Base-by-base conservation (phyloP, 345 rosid genomes). In the Syzygium aromaticum region DNA sequence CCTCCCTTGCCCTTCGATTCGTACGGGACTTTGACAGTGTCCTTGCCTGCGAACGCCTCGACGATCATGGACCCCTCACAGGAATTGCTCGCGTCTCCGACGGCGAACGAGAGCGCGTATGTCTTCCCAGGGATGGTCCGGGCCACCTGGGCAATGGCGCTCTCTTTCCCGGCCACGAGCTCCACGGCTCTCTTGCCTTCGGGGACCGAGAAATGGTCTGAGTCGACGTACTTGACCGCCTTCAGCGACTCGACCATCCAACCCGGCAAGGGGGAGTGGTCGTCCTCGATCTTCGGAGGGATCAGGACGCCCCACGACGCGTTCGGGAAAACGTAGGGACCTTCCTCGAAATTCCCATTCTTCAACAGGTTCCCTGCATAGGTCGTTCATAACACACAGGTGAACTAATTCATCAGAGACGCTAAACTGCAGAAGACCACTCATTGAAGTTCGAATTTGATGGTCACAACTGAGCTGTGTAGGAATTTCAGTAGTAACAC, bases 161-260 rank as follows among this genome's bases (percentile, higher is more conserved):
- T 96, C 87, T 96, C 99, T 90, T 93, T 96, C 1, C 99, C 99
- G 2, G 94, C 99, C 0, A 97, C 93, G 2, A 97, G 95, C 87
- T 97, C 99, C 0, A 96, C 86, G 0, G 96, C 98, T 78, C 98
- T 59, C 85, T 89, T 92, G 46, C 96, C 97, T 87, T 92, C 90
- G 4, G 98, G 98, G 85, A 95, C 94, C 0, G 94, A 88, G 92
- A 92, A 95, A 86, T 95, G 98, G 8, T 87, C 94, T 0, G 88
- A 63, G 87, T 97, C 98, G 7, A 97, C 93, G 94, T 94, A 97
- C 86, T 97, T 96, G 33, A 97, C 92, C 23, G 98, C 98, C 91
- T 97, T 97, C 46, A 95, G 98, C 11, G 98, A 97, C 63, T 94
- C 98, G 11, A 94, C 84, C 88, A 94, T 93, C 98, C 99, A 97